A percentile compares a stretch with the other conserved stretches of the same genome.
phyloP scores from a whole-genome alignment of 2,329 filamentous ascomycete species.

The Stagonosporopsis cucurbitacearum region DNA sequence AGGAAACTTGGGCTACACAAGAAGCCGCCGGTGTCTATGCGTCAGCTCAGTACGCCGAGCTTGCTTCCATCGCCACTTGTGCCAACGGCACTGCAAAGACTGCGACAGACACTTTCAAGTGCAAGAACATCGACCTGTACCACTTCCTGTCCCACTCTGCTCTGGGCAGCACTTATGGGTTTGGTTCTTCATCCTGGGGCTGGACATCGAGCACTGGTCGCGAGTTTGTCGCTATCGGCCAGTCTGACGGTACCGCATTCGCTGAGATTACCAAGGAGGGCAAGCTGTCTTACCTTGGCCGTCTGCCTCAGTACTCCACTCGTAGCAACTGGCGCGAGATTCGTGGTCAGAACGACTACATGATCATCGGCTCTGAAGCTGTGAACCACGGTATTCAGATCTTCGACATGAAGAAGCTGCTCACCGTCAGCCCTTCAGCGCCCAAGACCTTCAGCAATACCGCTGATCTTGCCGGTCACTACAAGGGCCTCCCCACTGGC shows the following conservation, averaged over 20 bases:
- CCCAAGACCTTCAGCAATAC: conserved; percentile 45
- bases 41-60: conserved; percentile 44
- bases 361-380: conserved; percentile 53
- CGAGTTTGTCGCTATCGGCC: conserved; percentile 62
- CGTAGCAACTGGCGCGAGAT: conserved; percentile 62
- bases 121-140: conserved; percentile 59
- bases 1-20: conserved; percentile 49
- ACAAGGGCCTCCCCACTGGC: conserved; percentile 43
- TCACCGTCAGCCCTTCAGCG: conserved; percentile 42
- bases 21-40: conserved; percentile 42
- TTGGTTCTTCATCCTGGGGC: conserved; percentile 58
- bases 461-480: conserved; percentile 45
- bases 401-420: conserved; percentile 64
- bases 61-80: conserved; percentile 45
- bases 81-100: conserved; percentile 47
- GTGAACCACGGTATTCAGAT: conserved; percentile 64
- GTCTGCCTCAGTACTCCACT: conserved; percentile 57
- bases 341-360: conserved; percentile 52
- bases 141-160: conserved; percentile 63
- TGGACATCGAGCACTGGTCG: conserved; percentile 61
- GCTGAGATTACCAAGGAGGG: conserved; percentile 59
- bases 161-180: conserved; percentile 56
- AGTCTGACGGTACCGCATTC: conserved; percentile 62
- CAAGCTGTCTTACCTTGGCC: conserved; percentile 61
- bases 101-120: conserved; percentile 47